Evolutionary conservation across 805 yeast species (phyloP), one percentile per base, ranked within the genome.

Genomic region (Clavispora asparagi): DNA sequence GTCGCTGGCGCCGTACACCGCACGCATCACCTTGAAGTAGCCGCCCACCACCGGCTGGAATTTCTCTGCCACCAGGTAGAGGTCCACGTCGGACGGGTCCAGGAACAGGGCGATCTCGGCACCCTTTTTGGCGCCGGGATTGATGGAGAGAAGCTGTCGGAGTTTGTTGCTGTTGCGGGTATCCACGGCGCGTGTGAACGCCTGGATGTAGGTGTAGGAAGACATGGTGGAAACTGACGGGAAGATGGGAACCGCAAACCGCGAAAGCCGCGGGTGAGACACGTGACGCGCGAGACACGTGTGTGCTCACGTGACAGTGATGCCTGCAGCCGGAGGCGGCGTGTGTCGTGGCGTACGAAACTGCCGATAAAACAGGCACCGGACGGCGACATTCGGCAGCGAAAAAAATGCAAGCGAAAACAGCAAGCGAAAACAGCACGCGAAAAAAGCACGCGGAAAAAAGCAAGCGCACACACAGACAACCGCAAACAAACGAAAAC

Each of bases 81-180:
- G 56, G 50, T 71, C 76, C 53, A 71, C 63, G 44, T 71, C 75
- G 47, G 58, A 66, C 5, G 74, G 74, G 14, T 62, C 68, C 17
- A 59, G 56, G 48, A 59, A 68, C n/a, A 44, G 45, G 7, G 71
- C 67, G 19, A 72, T 57, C 7, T 43, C 39, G 3, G 58, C 49
- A 10, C 75, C 76, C 33, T 59, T 62, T 7, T 50, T 48, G 12
- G 48, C 50, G 1, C 63, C 62, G 2, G 75, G 76, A 50, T 64
- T 69, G 33, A 71, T 66, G 23, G 70, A 60, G 32, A 68, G 52
- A 41, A 66, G 65, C 19, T 40, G 40, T 30, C 52, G 54, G 36
- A 67, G 54, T 33, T 44, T 40, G 6, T 14, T 23, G 11, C 59
- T 48, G 23, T 65, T 58, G 27, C 57, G 52, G 12, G 37, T 39